Percentiles rank a stretch among this genome's conserved stretches.
Conservation (phyloP, 2,329 filamentous ascomycete genomes). For the Thielaviopsis punctulata region DNA sequence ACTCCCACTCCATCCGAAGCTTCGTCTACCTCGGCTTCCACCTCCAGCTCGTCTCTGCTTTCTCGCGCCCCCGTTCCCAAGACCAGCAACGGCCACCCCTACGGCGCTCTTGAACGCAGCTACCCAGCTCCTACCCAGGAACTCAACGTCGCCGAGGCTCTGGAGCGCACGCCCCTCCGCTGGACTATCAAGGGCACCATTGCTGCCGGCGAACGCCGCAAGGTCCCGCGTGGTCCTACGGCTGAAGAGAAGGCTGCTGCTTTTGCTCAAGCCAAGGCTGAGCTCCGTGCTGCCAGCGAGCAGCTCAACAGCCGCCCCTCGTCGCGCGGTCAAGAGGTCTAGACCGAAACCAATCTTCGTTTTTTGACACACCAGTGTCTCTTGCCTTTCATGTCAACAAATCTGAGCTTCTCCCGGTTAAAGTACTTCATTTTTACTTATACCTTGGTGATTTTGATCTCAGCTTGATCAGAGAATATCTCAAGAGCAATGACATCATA, state of each 20-base stretch:
- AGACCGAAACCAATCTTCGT: no score
- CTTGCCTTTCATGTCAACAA: no score
- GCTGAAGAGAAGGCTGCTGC: slow-evolving; percentile 22
- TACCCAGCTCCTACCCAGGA: slow-evolving; percentile 26
- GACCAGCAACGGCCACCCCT: slow-evolving; percentile 15
- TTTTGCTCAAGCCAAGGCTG: slow-evolving; percentile 30
- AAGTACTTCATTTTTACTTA: neutral
- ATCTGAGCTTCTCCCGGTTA: no score
- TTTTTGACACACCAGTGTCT: neutral
- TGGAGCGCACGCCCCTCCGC: slow-evolving; percentile 26
- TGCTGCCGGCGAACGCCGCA: slow-evolving; percentile 16
- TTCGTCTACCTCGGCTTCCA: neutral
- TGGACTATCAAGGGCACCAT: slow-evolving; percentile 24
- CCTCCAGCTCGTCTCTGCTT: neutral
- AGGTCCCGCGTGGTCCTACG: slow-evolving; percentile 14
- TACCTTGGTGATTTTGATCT: neutral
- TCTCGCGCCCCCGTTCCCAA: neutral
- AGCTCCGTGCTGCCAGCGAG: slow-evolving; percentile 25
- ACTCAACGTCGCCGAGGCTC: slow-evolving; percentile 25
- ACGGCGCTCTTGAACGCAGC: slow-evolving; percentile 20
- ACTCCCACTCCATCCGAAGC: slow-evolving; percentile 7
- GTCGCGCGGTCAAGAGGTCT: neutral
- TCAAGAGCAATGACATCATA: neutral
- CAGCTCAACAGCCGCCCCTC: slow-evolving; percentile 11
- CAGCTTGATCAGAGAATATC: neutral